phyloP scores from a whole-genome alignment of 345 rosid genomes.

The Zanthoxylum bungeanum region DNA sequence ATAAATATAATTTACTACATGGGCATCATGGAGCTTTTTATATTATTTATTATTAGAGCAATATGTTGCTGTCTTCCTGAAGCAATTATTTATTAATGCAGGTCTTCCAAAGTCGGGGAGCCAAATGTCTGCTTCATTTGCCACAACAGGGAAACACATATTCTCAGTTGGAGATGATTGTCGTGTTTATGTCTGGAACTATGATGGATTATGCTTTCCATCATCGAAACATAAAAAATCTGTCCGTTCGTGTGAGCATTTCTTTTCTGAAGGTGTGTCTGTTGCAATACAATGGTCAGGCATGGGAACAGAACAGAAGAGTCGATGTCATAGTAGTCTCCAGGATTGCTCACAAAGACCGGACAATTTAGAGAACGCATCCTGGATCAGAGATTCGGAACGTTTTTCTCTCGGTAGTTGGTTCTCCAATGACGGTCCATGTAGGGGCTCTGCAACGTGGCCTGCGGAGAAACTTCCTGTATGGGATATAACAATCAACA shows the following conservation, averaged over 20 bases:
- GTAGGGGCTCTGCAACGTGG: conserved; percentile 75
- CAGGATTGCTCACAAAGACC: conserved; percentile 8
- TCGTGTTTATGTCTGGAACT: conserved; percentile 77
- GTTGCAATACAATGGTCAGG: conserved; percentile 67
- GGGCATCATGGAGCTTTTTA: too few species aligned
- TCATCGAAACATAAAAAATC: conserved; percentile 42
- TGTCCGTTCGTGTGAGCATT: conserved; percentile 62
- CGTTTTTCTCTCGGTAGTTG: conserved; percentile 50
- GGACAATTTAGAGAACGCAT: conserved; percentile 10
- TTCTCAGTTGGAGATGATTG: conserved; percentile 73
- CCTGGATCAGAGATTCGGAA: conserved; percentile 31
- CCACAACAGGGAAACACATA: conserved; percentile 65
- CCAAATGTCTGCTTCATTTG: conserved; percentile 78
- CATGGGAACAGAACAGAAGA: conserved; percentile 18
- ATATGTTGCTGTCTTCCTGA: conserved; percentile 5
- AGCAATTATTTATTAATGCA: conserved; percentile 24
- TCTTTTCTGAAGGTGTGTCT: conserved; percentile 56
- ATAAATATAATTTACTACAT: too few species aligned
- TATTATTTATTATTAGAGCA: conserved; percentile 5
- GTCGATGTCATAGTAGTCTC: conserved; percentile 7
- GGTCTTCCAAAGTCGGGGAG: conserved; percentile 58
- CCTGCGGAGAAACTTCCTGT: conserved; percentile 79
- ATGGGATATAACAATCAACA: conserved; percentile 27
- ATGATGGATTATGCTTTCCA: conserved; percentile 28
- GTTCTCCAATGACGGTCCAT: conserved; percentile 50